Evolutionary conservation across 805 yeast species (phyloP).

Genomic region (Pichia deserticola): DNA sequence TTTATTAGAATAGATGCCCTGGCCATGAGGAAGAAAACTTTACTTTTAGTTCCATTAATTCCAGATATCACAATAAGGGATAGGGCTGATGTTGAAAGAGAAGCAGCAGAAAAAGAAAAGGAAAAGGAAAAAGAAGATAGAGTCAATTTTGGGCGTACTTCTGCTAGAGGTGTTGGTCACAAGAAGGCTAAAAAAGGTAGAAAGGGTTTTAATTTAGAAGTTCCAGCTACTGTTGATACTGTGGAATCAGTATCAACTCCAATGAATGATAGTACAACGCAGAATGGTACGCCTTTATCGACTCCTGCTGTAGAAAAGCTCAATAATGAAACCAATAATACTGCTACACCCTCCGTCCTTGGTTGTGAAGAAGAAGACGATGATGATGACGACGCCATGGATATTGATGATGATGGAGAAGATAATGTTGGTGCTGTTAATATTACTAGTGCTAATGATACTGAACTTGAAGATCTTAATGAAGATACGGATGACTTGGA

Average conservation of each 20-base stretch:
- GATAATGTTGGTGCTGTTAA: conserved; percentile 7
- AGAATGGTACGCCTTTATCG: neutral
- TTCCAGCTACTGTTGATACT: neutral
- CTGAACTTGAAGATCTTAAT: conserved; percentile 12
- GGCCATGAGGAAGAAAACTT: conserved; percentile 91
- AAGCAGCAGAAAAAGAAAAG: conserved; percentile 35
- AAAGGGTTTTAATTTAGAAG: conserved; percentile 23
- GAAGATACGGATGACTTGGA: conserved; percentile 50
- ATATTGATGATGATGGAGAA: conserved; percentile 23
- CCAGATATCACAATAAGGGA: conserved; percentile 82
- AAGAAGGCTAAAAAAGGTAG: conserved; percentile 32
- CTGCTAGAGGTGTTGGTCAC: conserved; percentile 29
- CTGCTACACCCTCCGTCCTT: neutral
- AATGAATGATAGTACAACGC: neutral
- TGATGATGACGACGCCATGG: conserved; percentile 4
- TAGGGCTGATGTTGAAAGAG: conserved; percentile 63
- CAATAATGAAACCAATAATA: neutral
- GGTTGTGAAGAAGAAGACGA: conserved; percentile 4
- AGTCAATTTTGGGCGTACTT: conserved; percentile 18
- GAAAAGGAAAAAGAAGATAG: too few relatives aligned
- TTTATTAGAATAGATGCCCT: conserved; percentile 85
- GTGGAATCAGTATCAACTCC: neutral
- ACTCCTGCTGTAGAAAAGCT: neutral
- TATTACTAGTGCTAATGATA: conserved; percentile 22
- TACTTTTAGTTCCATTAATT: conserved; percentile 67